Evolutionary conservation across 305 asterid species (phyloP).

Genomic region (Solanum hybrid): DNA sequence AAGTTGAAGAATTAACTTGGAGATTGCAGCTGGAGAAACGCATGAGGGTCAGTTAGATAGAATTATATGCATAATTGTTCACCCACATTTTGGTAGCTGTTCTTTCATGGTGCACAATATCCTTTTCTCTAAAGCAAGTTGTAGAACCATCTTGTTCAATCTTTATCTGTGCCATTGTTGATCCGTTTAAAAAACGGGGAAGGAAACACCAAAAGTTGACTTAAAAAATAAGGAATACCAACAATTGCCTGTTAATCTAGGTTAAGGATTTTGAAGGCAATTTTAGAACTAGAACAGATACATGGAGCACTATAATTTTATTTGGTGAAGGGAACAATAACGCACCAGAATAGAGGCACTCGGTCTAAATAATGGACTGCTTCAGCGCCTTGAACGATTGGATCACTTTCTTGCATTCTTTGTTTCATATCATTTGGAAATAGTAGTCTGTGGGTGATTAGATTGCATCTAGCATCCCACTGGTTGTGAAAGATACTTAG

Average conservation of each 20-base stretch:
- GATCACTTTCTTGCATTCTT: not conserved
- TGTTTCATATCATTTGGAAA: not conserved
- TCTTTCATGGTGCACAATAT: not conserved
- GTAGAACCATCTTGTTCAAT: not conserved
- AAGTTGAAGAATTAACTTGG: conserved; percentile 98
- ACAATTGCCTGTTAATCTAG: not conserved
- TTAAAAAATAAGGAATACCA: not conserved
- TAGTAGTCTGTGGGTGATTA: not conserved
- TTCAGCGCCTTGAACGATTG: not conserved
- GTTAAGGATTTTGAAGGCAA: not conserved
- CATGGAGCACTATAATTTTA: not conserved
- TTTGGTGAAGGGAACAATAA: not conserved
- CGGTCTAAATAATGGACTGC: not conserved
- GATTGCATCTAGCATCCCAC: not conserved
- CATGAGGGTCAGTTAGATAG: conserved; percentile 63
- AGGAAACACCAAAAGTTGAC: not conserved
- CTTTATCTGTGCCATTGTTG: not conserved
- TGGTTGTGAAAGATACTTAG: not conserved
- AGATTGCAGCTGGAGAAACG: conserved; percentile 97
- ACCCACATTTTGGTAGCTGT: not conserved
- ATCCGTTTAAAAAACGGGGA: not conserved
- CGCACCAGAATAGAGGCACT: not conserved
- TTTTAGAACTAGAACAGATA: not conserved
- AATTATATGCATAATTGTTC: not conserved
- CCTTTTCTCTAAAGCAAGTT: not conserved